These are phyloP conservation scores for Emmonsia crescens DNA, from an alignment of 2,329 filamentous ascomycete species.

Conservation along the genomic window DNA sequence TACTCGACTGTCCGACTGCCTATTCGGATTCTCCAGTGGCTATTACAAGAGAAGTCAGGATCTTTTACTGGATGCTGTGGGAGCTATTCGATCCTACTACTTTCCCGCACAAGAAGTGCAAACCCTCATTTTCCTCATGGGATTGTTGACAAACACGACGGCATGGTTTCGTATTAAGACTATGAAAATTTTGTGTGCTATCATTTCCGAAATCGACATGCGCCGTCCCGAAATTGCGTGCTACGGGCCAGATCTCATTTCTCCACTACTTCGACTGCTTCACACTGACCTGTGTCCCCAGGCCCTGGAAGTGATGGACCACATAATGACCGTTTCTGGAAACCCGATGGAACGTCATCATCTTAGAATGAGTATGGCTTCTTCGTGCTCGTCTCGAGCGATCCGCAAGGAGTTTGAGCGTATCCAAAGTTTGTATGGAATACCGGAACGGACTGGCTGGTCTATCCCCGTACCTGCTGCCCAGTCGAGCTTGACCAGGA, in stretches of 20 bases:
- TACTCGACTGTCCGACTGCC: conserved; percentile 53
- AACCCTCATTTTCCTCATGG: conserved; percentile 81
- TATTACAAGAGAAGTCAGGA: conserved; percentile 60
- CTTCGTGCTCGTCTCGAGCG: conserved; percentile 63
- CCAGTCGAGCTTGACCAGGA: conserved; percentile 73
- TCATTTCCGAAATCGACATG: conserved; percentile 90
- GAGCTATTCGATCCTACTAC: conserved; percentile 64
- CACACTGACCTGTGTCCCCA: conserved; percentile 92
- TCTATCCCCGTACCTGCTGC: conserved; percentile 86
- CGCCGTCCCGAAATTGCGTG: conserved; percentile 77
- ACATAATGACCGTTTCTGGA: conserved; percentile 88
- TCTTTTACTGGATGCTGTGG: conserved; percentile 63
- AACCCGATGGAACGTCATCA: conserved; percentile 91
- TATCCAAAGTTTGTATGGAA: conserved; percentile 89
- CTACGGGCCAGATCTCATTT: conserved; percentile 90
- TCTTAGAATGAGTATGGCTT: conserved; percentile 95
- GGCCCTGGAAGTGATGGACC: conserved; percentile 81
- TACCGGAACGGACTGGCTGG: conserved; percentile 92
- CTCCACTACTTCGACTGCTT: conserved; percentile 74
- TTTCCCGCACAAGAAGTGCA: conserved; percentile 74
- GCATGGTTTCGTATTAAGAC: conserved; percentile 88
- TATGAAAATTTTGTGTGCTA: conserved; percentile 75
- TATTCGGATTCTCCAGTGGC: conserved; percentile 59
- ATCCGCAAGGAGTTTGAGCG: conserved; percentile 91
- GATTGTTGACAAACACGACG: conserved; percentile 76